Base-by-base conservation (phyloP, 805 yeast genomes). In the Ogataea corticis region DNA sequence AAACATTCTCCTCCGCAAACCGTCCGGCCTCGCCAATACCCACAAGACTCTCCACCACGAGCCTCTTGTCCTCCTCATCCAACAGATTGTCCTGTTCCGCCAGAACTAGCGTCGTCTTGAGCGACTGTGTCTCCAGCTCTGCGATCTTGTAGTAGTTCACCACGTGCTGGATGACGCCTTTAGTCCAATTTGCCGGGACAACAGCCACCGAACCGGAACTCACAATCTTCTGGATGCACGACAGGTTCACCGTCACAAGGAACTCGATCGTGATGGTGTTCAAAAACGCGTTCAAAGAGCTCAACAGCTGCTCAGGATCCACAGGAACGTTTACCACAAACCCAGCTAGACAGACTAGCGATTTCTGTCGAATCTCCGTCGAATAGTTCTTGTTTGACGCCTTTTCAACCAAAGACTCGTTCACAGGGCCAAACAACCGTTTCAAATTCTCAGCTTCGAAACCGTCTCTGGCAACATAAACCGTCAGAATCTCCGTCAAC, bases 371-470 rank as follows among this genome's bases (percentile, higher is more conserved):
- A 4, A 67, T 61, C 34, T 67, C 71, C 17, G 61, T 50, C 7
- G 71, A 62, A 33, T 53, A 56, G 21, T 72, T 59, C 40, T 62
- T 66, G 13, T 61, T 54, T 1, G 52, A 38, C 7, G 62, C 55
- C 33, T 54, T 66, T 3, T 48, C 52, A 7, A 59, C 34, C 19
- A 67, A 42, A 3, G 54, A 31, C 14, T 50, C 45, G 37, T 45
- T 50, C 28, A 53, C 42, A 7, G 42, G 14, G 1, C 36, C 29
- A 7, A 46, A 30, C n/a, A 51, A 32, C 1, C 29, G 23, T 7
- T 30, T 41, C 1, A 51, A 13, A 10, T 37, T 31, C 7, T 36
- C 50, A 11, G 34, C 25, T 10, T 38, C 21, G 15, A 48, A 33
- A 3, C 19, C 14, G 45, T 48, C 52, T n/a, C 51, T 28, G 6